phyloP scores from a whole-genome alignment of 106 monocot genomes.

The Apostasia shenzhenica region DNA sequence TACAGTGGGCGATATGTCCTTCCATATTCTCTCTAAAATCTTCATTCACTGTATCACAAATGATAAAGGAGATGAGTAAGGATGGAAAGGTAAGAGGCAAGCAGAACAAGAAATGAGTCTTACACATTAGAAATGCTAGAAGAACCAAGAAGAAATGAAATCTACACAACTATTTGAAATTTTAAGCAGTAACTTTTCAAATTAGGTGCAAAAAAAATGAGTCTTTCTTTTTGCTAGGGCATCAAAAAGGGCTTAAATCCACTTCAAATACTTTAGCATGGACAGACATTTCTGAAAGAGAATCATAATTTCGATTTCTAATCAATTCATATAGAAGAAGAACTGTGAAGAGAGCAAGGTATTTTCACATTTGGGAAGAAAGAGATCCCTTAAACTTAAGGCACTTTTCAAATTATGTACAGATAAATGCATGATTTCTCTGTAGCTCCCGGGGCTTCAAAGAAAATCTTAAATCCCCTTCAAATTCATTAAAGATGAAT shows the following conservation, averaged over 20 bases:
- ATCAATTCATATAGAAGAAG: no score
- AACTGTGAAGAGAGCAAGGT: no score
- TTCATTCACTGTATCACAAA: neutral
- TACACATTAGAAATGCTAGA: no score
- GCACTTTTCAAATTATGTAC: no score
- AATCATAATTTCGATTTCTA: no score
- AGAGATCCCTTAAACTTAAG: no score
- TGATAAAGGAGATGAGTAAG: neutral
- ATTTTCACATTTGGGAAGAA: no score
- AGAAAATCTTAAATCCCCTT: no score
- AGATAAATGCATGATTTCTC: no score
- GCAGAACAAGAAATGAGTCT: neutral
- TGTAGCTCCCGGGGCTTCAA: no score
- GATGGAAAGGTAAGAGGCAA: neutral
- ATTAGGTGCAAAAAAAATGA: neutral
- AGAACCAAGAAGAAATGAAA: neutral
- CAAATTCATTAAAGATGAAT: no score
- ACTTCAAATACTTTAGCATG: neutral
- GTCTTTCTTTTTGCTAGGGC: neutral
- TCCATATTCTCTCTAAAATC: conserved; percentile 1
- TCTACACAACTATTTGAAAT: neutral
- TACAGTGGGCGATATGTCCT: neutral
- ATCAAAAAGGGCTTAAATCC: neutral
- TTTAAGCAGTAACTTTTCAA: neutral
- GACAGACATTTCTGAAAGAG: no score